These are phyloP conservation scores for Capronia americana DNA, from an alignment of 2,329 filamentous ascomycete species.

Conservation along the genomic window DNA sequence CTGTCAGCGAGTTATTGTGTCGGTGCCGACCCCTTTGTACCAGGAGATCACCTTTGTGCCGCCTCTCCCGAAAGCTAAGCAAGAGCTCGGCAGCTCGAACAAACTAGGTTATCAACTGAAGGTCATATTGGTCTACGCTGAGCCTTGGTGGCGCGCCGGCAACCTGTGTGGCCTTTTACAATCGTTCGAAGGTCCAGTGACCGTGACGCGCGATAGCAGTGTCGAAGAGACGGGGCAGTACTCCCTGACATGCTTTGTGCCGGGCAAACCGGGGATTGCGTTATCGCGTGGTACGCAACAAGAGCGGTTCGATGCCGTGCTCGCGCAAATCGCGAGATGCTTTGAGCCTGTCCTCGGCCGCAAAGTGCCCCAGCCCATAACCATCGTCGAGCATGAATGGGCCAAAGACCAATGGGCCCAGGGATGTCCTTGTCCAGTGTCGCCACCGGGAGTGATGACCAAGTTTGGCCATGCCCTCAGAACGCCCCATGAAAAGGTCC, in stretches of 20 bases:
- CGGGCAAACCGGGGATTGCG: constrained; percentile 24
- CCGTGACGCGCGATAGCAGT: constrained; percentile 56
- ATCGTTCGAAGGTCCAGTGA: constrained; percentile 55
- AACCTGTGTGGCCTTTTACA: constrained; percentile 50
- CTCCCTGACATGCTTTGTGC: constrained; percentile 45
- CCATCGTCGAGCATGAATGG: constrained; percentile 42
- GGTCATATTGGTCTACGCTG: constrained; percentile 53
- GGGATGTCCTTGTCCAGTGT: constrained; percentile 45
- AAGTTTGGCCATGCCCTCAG: constrained; percentile 41
- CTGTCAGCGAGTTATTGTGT: constrained; percentile 55
- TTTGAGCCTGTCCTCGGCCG: not conserved
- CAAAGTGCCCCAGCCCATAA: constrained; percentile 4
- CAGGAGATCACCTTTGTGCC: constrained; percentile 57
- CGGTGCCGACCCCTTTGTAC: constrained; percentile 56
- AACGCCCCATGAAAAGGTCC: constrained; percentile 42
- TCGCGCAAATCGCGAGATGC: constrained; percentile 16
- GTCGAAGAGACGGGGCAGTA: constrained; percentile 38
- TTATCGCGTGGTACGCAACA: constrained; percentile 14
- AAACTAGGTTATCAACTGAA: constrained; percentile 59
- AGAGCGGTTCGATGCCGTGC: constrained; percentile 15
- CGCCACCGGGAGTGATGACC: constrained; percentile 49
- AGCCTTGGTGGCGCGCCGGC: constrained; percentile 49
- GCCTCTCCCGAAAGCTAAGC: constrained; percentile 51
- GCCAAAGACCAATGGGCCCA: constrained; percentile 46
- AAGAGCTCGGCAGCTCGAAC: constrained; percentile 44